These are phyloP conservation scores for Aquilaria sinensis DNA, from an alignment of 345 rosid species.

Conservation along the genomic window DNA sequence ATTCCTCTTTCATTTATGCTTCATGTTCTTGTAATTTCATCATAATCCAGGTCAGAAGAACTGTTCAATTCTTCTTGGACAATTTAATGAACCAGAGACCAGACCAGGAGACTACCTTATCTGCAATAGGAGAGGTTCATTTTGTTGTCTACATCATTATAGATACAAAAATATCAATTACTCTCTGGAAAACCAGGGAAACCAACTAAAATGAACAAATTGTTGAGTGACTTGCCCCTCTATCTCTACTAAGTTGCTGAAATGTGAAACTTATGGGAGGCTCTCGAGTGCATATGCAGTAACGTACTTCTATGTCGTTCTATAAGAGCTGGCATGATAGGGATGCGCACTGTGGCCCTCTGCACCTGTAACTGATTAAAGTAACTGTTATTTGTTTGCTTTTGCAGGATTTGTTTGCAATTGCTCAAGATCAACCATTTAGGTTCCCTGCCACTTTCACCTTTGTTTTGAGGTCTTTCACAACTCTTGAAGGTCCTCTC, in stretches of 20 bases:
- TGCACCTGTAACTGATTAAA: neutral
- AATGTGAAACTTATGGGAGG: too few relatives aligned
- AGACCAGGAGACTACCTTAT: slow-evolving; percentile 79
- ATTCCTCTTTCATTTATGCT: neutral
- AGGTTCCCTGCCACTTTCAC: slow-evolving; percentile 89
- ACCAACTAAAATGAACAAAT: too few relatives aligned
- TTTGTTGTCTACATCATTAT: neutral
- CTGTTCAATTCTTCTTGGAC: slow-evolving; percentile 90
- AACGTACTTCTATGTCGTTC: too few relatives aligned
- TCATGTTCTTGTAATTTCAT: neutral
- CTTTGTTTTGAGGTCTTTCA: slow-evolving; percentile 84
- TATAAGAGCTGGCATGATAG: too few relatives aligned
- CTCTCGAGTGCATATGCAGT: too few relatives aligned
- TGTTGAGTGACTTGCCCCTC: too few relatives aligned
- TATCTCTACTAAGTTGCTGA: too few relatives aligned
- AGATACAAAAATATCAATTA: too few relatives aligned
- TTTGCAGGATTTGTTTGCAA: slow-evolving; percentile 86
- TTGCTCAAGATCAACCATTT: slow-evolving; percentile 93
- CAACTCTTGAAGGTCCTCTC: slow-evolving; percentile 80
- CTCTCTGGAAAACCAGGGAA: too few relatives aligned
- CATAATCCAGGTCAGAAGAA: slow-evolving; percentile 72
- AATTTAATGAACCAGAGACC: slow-evolving; percentile 72
- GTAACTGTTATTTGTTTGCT: neutral
- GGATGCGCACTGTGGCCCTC: neutral
- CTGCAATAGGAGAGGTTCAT: slow-evolving; percentile 89